Conservation (phyloP, 768 basidiomycete genomes). For the Tylopilus sp. region DNA sequence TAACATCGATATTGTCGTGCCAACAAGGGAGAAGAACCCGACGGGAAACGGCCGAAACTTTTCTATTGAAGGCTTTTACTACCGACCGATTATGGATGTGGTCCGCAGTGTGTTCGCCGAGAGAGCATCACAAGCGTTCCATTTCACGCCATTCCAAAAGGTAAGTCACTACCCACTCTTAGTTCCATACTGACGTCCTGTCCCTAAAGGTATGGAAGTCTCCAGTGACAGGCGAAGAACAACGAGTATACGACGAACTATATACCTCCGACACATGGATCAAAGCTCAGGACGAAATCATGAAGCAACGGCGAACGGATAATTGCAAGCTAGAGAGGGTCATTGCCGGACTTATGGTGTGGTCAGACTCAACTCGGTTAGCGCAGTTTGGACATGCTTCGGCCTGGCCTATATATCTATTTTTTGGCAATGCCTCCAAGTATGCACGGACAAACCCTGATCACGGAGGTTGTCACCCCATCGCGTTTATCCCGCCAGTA, state of each 20-base stretch:
- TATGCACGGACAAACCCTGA: neutral
- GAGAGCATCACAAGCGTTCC: constrained; percentile 8
- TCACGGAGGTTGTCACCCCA: neutral
- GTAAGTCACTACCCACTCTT: neutral
- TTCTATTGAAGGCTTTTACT: constrained; percentile 26
- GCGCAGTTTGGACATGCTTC: neutral
- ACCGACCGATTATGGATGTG: constrained; percentile 17
- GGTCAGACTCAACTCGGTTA: neutral
- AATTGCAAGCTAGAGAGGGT: neutral
- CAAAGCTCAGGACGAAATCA: neutral
- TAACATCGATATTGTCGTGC: neutral
- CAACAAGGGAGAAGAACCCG: neutral
- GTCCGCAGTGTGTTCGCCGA: constrained; percentile 9
- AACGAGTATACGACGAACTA: neutral
- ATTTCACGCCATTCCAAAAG: constrained; percentile 23
- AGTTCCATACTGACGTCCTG: neutral
- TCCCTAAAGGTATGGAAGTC: neutral
- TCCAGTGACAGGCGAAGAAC: neutral
- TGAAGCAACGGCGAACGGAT: neutral
- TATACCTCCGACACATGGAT: neutral
- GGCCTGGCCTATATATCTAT: neutral
- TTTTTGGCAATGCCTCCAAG: neutral
- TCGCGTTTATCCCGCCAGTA: neutral
- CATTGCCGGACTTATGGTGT: neutral
- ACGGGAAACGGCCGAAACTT: constrained; percentile 15